These are phyloP conservation scores for Candida parachauliodes DNA, from an alignment of 805 yeast genomes.

Conservation along the genomic window DNA sequence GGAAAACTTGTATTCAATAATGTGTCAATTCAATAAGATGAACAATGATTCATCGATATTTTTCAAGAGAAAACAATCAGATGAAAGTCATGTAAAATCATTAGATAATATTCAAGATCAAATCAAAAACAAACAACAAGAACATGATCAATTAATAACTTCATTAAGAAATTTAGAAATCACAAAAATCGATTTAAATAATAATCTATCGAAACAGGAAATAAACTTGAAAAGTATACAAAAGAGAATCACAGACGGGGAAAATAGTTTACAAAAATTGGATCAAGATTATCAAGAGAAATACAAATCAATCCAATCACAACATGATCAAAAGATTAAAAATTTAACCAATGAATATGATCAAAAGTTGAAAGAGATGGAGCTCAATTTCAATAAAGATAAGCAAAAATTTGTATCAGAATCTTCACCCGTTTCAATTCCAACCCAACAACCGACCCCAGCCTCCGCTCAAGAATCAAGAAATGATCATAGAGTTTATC, in stretches of 20 bases:
- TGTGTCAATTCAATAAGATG: constrained; percentile 58
- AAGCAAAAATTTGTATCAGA: background rate
- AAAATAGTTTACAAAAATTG: constrained; percentile 5
- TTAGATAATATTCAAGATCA: constrained; percentile 6
- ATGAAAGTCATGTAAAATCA: background rate
- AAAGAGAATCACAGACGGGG: constrained; percentile 5
- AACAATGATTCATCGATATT: constrained; percentile 34
- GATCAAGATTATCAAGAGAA: constrained; percentile 7
- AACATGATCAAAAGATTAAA: constrained; percentile 6
- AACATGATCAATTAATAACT: constrained; percentile 10
- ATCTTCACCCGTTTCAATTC: constrained; percentile 8
- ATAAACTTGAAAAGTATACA: constrained; percentile 12
- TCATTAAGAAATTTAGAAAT: constrained; percentile 15
- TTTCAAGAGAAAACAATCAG: constrained; percentile 19
- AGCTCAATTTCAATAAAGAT: constrained; percentile 6
- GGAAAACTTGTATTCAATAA: constrained; percentile 78
- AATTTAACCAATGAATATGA: constrained; percentile 2
- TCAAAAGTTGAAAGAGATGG: constrained; percentile 7
- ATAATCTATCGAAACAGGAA: constrained; percentile 17
- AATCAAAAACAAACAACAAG: constrained; percentile 13
- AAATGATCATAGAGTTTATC: constrained; percentile 5
- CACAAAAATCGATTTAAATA: constrained; percentile 18
- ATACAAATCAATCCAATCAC: constrained; percentile 1
- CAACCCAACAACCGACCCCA: constrained; percentile 11
- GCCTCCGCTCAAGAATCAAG: too few relatives aligned